Evolutionary conservation across 2,329 filamentous ascomycete species (phyloP), one percentile per base, ranked within the genome.

Genomic region (Septoria linicola): DNA sequence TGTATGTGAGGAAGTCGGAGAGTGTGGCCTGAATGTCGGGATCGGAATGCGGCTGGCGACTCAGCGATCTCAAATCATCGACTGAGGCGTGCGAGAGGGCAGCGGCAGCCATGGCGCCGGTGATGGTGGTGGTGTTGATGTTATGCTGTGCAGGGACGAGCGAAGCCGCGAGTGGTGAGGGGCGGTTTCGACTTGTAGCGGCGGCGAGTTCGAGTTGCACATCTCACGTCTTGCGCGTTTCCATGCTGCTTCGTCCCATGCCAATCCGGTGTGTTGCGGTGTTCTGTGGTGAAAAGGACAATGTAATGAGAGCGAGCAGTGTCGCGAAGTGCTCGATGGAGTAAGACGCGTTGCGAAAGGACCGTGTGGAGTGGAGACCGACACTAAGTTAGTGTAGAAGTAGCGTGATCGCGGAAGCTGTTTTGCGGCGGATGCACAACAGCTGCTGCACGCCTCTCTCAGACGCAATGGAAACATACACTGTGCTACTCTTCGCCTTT

Each of bases 1-100:
- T 85, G 69, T 85, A 85, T 67, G 84, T 81, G 52, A 84, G 79
- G 67, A 82, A 85, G 67, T 85, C 82, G 58, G 81, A 83, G 39
- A 85, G 79, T 20, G 82, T 84, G 27, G 81, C 80, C 64, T 84
- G 81, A 50, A 81, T 80, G 63, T 85, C 82, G 27, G 82, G 82
- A 63, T 85, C 81, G 40, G 62, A 62, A 11, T 62, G 63, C 7
- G 64, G 63, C 48, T 63, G 65, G 10, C 63, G 60, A 51, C 63
- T 66, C 21, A 67, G 54, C n/a, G 64, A 64, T 53, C 65, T 61
- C 54, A 66, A 63, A 53, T 66, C 60, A 41, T 57, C 57, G 32
- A 58, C 54, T 19, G 54, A 52, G 16, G 54, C 39, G 53, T 60
- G 55, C 16, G 57, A 57, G 37, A 61, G 52, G 8, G 59, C 53